A percentile compares a stretch with the other conserved stretches of the same genome.
These are phyloP conservation scores for Neurospora crassa DNA, from an alignment of 2,329 filamentous ascomycete species.

Conservation along the genomic window DNA sequence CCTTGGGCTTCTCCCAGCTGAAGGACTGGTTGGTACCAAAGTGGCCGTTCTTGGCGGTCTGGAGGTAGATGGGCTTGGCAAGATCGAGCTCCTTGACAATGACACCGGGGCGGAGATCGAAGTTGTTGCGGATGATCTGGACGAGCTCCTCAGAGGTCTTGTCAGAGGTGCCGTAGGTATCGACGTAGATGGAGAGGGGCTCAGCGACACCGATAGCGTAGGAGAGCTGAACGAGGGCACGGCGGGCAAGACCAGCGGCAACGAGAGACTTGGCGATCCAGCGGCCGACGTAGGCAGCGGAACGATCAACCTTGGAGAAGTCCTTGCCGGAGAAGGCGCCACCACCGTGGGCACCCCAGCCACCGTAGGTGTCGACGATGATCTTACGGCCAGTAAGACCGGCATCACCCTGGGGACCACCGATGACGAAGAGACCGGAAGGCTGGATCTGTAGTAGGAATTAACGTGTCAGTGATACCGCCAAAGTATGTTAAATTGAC, in stretches of 20 bases:
- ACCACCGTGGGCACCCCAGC: slow-evolving; percentile 98
- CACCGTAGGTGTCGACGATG: slow-evolving; percentile 98
- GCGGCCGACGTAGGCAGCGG: slow-evolving; percentile 90
- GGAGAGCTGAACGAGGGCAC: slow-evolving; percentile 92
- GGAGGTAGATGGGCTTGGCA: slow-evolving; percentile 91
- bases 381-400: slow-evolving; percentile 99
- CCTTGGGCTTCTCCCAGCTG: slow-evolving; percentile 97
- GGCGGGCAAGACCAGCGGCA: slow-evolving; percentile 76
- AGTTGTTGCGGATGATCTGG: slow-evolving; percentile 89
- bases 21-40: slow-evolving; percentile 96
- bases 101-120: slow-evolving; percentile 94
- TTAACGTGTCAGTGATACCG: slow-evolving; percentile 22
- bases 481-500: background rate
- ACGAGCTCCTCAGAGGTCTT: slow-evolving; percentile 90
- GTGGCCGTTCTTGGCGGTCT: slow-evolving; percentile 99
- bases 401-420: slow-evolving; percentile 96
- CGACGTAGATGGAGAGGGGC: slow-evolving; percentile 95
- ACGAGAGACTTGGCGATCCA: slow-evolving; percentile 99
- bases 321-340: slow-evolving; percentile 99
- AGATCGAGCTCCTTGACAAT: slow-evolving; percentile 97
- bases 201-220: slow-evolving; percentile 99
- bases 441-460: slow-evolving; percentile 62
- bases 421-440: slow-evolving; percentile 97
- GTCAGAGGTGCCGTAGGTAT: slow-evolving; percentile 89
- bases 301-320: slow-evolving; percentile 99